Evolutionary conservation across 805 yeast species (phyloP).

Genomic region (Cyberlindnera subsufficiens): DNA sequence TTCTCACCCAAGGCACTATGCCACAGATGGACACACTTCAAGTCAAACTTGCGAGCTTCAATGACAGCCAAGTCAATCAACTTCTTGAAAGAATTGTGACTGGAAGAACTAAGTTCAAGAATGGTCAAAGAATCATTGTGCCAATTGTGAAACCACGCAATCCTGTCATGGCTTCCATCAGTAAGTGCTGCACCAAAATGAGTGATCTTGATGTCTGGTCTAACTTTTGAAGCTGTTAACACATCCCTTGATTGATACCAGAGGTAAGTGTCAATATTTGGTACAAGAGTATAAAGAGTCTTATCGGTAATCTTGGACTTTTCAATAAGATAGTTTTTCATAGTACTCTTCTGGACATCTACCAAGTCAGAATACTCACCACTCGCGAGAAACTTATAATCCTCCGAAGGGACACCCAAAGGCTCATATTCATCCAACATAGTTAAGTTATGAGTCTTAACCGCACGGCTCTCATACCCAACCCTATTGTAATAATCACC

Average conservation of each 20-base stretch:
- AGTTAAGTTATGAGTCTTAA: conserved; percentile 28
- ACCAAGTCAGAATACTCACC: conserved; percentile 28
- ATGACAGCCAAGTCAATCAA: conserved; percentile 27
- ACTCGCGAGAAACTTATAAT: conserved; percentile 22
- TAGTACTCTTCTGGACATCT: conserved; percentile 18
- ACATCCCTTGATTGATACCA: conserved; percentile 40
- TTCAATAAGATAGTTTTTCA: conserved; percentile 15
- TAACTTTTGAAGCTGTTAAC: conserved; percentile 27
- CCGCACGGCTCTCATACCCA: conserved; percentile 45
- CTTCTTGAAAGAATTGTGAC: conserved; percentile 19
- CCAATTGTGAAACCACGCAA: conserved; percentile 42
- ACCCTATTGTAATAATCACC: conserved; percentile 59
- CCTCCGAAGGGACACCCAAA: conserved; percentile 1
- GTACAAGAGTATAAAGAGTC: conserved; percentile 26
- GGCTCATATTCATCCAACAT: conserved; percentile 8
- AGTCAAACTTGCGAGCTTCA: conserved; percentile 27
- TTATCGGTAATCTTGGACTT: conserved; percentile 16
- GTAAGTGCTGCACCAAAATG: conserved; percentile 25
- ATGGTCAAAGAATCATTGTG: conserved; percentile 25
- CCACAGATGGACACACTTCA: conserved; percentile 33
- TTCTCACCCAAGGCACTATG: conserved; percentile 23
- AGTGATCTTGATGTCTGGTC: conserved; percentile 9
- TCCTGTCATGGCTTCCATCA: conserved; percentile 25
- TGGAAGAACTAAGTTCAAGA: conserved; percentile 7
- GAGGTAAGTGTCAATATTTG: conserved; percentile 30